These are phyloP conservation scores for Rhododendron williamsianum DNA, from an alignment of 148 eudicot species.

Conservation along the genomic window DNA sequence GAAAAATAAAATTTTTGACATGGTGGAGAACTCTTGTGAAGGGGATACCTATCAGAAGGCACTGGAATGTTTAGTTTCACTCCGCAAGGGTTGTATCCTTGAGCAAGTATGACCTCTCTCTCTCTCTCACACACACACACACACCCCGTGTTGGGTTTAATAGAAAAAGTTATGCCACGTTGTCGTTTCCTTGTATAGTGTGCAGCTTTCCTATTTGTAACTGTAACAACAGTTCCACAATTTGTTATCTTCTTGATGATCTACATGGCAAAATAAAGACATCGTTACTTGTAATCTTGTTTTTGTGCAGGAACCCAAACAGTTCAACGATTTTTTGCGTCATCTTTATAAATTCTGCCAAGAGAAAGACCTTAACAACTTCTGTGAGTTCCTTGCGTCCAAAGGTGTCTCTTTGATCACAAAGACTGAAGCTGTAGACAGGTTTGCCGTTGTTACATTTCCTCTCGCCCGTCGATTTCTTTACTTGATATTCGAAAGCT, in stretches of 20 bases:
- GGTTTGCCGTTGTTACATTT: conserved; percentile 35
- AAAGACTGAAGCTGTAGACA: conserved; percentile 75
- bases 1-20: conserved; percentile 51
- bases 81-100: conserved; percentile 78
- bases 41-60: conserved; percentile 61
- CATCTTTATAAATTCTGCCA: conserved; percentile 52
- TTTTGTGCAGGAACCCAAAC: conserved; percentile 64
- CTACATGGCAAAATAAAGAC: neutral
- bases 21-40: conserved; percentile 57
- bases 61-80: conserved; percentile 68
- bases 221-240: neutral
- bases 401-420: conserved; percentile 62
- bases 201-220: neutral
- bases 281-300: neutral
- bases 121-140: neutral
- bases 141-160: neutral
- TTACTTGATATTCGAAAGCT: neutral
- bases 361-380: conserved; percentile 45
- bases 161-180: neutral
- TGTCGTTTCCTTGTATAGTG: neutral
- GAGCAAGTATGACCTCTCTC: conserved; percentile 55
- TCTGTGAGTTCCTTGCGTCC: conserved; percentile 51
- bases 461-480: neutral
- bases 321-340: conserved; percentile 62
- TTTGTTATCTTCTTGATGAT: neutral